phyloP scores from a whole-genome alignment of 768 basidiomycete species.

The Nidula microcarpa region DNA sequence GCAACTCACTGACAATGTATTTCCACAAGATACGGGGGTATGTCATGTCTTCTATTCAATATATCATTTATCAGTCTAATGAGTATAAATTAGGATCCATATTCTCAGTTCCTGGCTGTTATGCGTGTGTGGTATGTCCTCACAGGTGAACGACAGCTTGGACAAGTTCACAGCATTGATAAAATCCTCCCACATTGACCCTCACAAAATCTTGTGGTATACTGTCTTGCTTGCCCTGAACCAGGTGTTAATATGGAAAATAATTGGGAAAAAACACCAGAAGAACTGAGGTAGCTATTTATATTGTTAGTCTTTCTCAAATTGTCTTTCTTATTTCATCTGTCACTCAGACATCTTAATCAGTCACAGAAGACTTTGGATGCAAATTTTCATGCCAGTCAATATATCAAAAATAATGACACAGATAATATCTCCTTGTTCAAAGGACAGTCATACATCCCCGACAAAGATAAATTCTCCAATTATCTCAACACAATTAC shows the following conservation, averaged over 20 bases:
- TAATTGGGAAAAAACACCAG: conserved; percentile 9
- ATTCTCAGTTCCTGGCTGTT: conserved; percentile 12
- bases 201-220: conserved; percentile 11
- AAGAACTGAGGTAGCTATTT: conserved; percentile 12
- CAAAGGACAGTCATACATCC: too few relatives aligned
- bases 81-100: conserved; percentile 10
- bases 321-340: not conserved
- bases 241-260: conserved; percentile 9
- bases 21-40: conserved; percentile 13
- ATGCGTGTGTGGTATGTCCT: too few relatives aligned
- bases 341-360: conserved; percentile 14
- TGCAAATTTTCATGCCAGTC: conserved; percentile 18
- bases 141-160: conserved; percentile 8
- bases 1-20: conserved; percentile 13
- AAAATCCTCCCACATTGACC: conserved; percentile 6
- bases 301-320: conserved; percentile 9
- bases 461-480: too few relatives aligned
- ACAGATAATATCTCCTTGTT: conserved; percentile 15
- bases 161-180: conserved; percentile 19
- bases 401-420: conserved; percentile 15
- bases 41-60: not conserved
- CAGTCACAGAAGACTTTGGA: conserved; percentile 15
- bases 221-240: conserved; percentile 13
- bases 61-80: not conserved
- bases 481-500: too few relatives aligned